Evolutionary conservation across 1,284 basidiomycete species (phyloP), one percentile per base, ranked within the genome.

Genomic region (Volvariella volvacea): DNA sequence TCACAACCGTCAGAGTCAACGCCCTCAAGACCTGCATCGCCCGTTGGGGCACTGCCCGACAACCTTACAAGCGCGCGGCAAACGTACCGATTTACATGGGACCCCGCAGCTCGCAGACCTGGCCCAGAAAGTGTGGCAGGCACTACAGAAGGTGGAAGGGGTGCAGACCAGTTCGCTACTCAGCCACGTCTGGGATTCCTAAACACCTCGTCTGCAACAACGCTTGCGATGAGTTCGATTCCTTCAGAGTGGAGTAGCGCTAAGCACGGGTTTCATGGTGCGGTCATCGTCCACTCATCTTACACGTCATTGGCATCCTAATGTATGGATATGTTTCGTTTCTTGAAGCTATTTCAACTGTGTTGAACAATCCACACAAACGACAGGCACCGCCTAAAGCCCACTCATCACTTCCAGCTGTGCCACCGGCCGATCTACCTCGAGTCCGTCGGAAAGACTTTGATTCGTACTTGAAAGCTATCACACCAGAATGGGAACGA

Each of bases 381-480:
- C 76, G 73, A 40, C 84, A 87, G 41, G 88, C 87, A 25, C 90
- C 92, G 7, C 83, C 92, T 19, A 88, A 93, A 59, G 79, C 87
- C 0, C 88, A 92, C 55, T 83, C 89, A 7, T 65, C 81, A 0
- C 69, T 94, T 7, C 90, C 91, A 2, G 65, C 85, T 14, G 77
- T 83, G 2, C 71, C 78, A 2, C 78, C 83, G 1, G 80, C 83
- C 0, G 79, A 82, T 42, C 73, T 91, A 4, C 88, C 88, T 39
- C 81, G 87, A 42, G 82, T 90, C 6, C 74, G 84, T 37, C 76
- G 89, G 38, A 90, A 85, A 57, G 88, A 92, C 62, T 92, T 93
- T 57, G 88, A 92, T 49, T 63, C 80, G 1, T 95, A 94, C 66
- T 71, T 94, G 14, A 72, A 76, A 25, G 73, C 81, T 4, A 75